Evolutionary conservation across 2,329 filamentous ascomycete genomes (phyloP), one percentile per base, ranked within the genome.

Genomic region (Huntiella decipiens): DNA sequence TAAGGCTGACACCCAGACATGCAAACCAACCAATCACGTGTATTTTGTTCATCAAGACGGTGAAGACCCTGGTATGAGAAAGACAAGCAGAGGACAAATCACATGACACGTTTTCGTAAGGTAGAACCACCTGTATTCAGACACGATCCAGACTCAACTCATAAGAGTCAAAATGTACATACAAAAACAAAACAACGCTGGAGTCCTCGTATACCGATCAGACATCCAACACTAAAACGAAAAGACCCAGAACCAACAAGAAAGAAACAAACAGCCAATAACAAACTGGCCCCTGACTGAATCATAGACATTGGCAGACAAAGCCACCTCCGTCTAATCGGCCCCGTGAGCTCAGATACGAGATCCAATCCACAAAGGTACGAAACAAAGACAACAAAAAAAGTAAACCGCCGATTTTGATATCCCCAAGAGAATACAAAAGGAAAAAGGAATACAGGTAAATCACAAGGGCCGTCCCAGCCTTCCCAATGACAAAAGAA

Each of bases 381-480:
- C 13, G 33, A 11, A 34, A 36, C 13, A 19, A 12, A 31, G 17
- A 36, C 13, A 36, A 42, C 16, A 38, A 43, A 43, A 19, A 19
- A 43, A 37, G 12, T n/a, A 28, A 28, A 35, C 43, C 43, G 19
- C 43, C 43, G 8, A 34, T 44, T 44, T 44, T 38, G 15, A 37
- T 38, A 37, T 37, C 35, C 43, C 34, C 36, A 37, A 36, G 33
- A 38, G 12, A 34, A 22, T 19, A 28, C 28, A 38, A 38, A 12
- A 43, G 16, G 33, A 39, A 16, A 44, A n/a, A 45, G 40, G 38
- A 42, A 37, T 32, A 35, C 13, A 44, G 38, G 40, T 31, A 36
- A 17, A 44, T 31, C 17, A 33, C 22, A 28, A 28, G 22, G 22
- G 22, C 39, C 39, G 15, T 41, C 39, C 39, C 39, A 31, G 32